Percentiles rank a stretch among this genome's conserved stretches.
Conservation (phyloP, 78 protist genomes). For the Dictyostelium citrinum region DNA sequence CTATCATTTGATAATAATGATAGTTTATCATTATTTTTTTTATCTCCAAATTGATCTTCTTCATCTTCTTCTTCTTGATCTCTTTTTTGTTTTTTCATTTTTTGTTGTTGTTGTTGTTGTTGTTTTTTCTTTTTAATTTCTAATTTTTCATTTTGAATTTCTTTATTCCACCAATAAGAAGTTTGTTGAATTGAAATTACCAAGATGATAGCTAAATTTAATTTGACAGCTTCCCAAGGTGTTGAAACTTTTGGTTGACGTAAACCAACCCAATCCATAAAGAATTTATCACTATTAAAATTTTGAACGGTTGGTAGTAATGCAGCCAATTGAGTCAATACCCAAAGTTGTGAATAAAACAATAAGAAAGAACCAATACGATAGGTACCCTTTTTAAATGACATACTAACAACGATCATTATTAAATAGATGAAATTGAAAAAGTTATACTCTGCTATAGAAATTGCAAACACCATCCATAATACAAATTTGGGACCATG, state of each 20-base stretch:
- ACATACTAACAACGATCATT: constrained; percentile 38
- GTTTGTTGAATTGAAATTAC: constrained; percentile 46
- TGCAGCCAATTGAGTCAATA: constrained; percentile 48
- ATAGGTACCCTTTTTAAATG: constrained; percentile 64
- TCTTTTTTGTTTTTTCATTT: neutral
- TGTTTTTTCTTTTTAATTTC: neutral
- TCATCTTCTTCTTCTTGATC: neutral
- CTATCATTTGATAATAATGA: constrained; percentile 4
- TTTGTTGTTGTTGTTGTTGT: neutral
- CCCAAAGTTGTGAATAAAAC: constrained; percentile 43
- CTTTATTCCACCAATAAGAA: constrained; percentile 58
- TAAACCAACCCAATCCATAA: constrained; percentile 54
- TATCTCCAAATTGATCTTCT: neutral
- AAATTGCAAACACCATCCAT: constrained; percentile 50
- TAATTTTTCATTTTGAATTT: neutral
- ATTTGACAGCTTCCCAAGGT: constrained; percentile 11
- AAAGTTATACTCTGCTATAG: neutral
- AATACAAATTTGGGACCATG: constrained; percentile 58
- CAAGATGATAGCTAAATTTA: constrained; percentile 25
- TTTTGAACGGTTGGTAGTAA: constrained; percentile 9
- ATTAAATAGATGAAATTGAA: constrained; percentile 44
- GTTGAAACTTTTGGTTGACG: neutral
- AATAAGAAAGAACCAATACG: constrained; percentile 39
- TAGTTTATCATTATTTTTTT: neutral
- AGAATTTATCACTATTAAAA: neutral